Conservation (phyloP, 2,329 filamentous ascomycete genomes). For the Colletotrichum acutatum region DNA sequence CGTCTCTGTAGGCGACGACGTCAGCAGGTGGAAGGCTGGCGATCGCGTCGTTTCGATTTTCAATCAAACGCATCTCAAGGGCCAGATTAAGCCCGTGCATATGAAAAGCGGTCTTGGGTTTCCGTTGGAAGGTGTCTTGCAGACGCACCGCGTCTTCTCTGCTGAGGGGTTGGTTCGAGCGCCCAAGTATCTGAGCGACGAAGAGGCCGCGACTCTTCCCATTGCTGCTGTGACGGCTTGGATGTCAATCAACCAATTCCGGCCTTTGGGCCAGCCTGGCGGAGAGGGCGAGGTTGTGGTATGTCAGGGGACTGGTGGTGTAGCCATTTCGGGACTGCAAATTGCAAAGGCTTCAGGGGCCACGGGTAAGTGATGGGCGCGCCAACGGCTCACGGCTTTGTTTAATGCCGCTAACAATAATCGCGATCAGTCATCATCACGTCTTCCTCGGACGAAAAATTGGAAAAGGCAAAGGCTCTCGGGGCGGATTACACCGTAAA, state of each 20-base stretch:
- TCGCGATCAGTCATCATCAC: constrained; percentile 61
- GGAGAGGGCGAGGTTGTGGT: constrained; percentile 58
- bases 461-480: constrained; percentile 56
- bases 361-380: constrained; percentile 48
- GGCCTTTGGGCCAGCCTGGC: constrained; percentile 62
- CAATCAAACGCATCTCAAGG: constrained; percentile 65
- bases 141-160: constrained; percentile 69
- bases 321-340: constrained; percentile 62
- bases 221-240: constrained; percentile 73
- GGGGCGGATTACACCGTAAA: constrained; percentile 66
- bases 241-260: constrained; percentile 72
- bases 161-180: constrained; percentile 64
- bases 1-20: constrained; percentile 55
- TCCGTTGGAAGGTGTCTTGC: constrained; percentile 67
- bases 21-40: constrained; percentile 60
- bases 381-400: constrained; percentile 46
- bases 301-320: constrained; percentile 66
- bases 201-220: constrained; percentile 70
- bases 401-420: constrained; percentile 42
- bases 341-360: constrained; percentile 64
- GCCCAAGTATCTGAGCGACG: constrained; percentile 66
- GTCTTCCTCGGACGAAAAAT: constrained; percentile 64
- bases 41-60: constrained; percentile 77
- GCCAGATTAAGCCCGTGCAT: constrained; percentile 67
- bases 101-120: constrained; percentile 69